Evolutionary conservation across 1,139 yeast genomes (phyloP), one percentile per base, ranked within the genome.

Genomic region (Yamadazyma mexicana): DNA sequence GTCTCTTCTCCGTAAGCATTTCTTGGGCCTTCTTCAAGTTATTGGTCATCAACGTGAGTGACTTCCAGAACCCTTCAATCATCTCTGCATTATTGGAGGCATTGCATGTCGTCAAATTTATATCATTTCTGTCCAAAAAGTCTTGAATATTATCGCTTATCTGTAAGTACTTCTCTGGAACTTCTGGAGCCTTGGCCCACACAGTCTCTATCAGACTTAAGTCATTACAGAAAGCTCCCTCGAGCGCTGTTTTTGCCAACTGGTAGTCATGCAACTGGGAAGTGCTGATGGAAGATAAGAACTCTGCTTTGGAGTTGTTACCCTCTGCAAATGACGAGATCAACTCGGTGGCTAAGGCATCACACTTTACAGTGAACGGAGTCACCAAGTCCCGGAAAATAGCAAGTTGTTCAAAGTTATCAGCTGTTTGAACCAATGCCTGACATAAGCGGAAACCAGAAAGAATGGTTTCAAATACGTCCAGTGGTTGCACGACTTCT

Each of bases 101-200:
- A 16, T 47, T 39, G 14, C 53, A 52, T 1, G 42, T 39, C 2
- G 43, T 31, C n/a, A 55, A 37, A 11, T 40, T 50, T 11, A 62
- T 36, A 31, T 63, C 71, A 33, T 58, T 52, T 37, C 75, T 56
- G 33, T 73, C 77, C n/a, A 75, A 42, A 24, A 66, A 55, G 2
- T 66, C 62, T 44, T 77, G 73, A 17, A 74, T 52, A 37, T 69
- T 66, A 34, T 76, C 78, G 0, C 72, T 64, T 2, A 73, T 72
- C 42, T 60, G 49, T 61, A 74, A 57, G 35, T 62, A 61, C 35
- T 63, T 59, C 35, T 71, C 76, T 0, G 70, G 54, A 1, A 57
- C 51, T 3, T 55, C 49, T 0, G 69, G 66, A 3, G 64, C 44
- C 9, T 31, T 7, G 41, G 50, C 54, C 77, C 77, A 60, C 2